Evolutionary conservation across 345 rosid species (phyloP).

Genomic region (Boechera divaricarpa): DNA sequence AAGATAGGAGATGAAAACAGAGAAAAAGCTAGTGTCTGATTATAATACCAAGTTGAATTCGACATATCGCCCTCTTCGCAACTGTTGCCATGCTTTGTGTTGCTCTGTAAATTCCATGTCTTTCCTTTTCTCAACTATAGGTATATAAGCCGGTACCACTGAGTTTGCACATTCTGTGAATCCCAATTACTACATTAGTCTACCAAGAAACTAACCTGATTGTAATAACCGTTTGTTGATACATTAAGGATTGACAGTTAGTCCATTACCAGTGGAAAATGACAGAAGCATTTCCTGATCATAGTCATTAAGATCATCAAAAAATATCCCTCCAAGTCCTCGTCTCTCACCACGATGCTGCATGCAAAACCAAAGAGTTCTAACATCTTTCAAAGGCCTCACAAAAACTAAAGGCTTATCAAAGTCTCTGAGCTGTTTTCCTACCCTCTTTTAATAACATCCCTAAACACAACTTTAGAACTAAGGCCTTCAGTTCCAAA

Average conservation of each 20-base stretch:
- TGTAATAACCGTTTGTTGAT: neutral
- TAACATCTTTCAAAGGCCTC: neutral
- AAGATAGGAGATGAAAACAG: neutral
- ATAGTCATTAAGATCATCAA: conserved; percentile 89
- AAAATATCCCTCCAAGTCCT: conserved; percentile 98
- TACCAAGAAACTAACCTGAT: conserved; percentile 18
- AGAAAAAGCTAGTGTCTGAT: conserved; percentile 2
- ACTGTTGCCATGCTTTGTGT: conserved; percentile 96
- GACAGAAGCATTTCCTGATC: conserved; percentile 96
- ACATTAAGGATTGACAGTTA: conserved; percentile 14
- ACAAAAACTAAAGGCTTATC: conserved; percentile 16
- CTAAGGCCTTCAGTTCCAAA: conserved; percentile 4
- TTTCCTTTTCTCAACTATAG: conserved; percentile 84
- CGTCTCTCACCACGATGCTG: conserved; percentile 95
- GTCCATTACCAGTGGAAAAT: conserved; percentile 79
- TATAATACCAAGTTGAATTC: conserved; percentile 87
- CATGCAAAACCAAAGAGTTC: conserved; percentile 36
- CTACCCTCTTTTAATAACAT: neutral
- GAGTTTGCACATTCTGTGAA: conserved; percentile 87
- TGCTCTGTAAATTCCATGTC: conserved; percentile 73
- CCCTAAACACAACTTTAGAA: neutral
- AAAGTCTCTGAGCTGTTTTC: neutral
- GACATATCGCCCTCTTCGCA: conserved; percentile 94
- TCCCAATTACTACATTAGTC: conserved; percentile 26
- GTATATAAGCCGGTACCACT: conserved; percentile 91